These are phyloP conservation scores for Solanum verrucosum DNA, from an alignment of 257 asterid genomes.

Conservation along the genomic window DNA sequence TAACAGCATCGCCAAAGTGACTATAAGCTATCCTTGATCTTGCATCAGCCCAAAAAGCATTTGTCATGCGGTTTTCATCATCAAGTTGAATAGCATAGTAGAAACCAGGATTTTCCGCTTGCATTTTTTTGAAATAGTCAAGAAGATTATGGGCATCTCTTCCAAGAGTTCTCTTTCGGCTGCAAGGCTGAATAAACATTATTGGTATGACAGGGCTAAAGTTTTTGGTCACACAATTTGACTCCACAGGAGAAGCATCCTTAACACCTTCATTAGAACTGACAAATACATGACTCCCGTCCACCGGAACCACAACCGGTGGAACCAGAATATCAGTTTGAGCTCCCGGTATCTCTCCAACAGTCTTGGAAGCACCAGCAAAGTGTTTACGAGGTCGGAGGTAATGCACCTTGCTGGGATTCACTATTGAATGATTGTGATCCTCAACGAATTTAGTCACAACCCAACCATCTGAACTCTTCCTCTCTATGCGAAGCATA, in stretches of 20 bases:
- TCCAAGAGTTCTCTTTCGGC: constrained; percentile 55
- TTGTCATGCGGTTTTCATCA: constrained; percentile 57
- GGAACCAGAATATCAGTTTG: constrained; percentile 32
- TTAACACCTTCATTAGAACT: constrained; percentile 30
- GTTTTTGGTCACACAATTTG: constrained; percentile 24
- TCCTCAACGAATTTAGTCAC: constrained; percentile 72
- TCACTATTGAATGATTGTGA: constrained; percentile 52
- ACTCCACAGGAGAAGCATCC: constrained; percentile 30
- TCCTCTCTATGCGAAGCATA: constrained; percentile 47
- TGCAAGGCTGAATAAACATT: constrained; percentile 41
- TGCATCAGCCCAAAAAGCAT: constrained; percentile 82
- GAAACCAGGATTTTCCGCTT: constrained; percentile 72
- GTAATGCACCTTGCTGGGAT: constrained; percentile 54
- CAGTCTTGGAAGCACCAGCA: constrained; percentile 47
- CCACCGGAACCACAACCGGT: constrained; percentile 23
- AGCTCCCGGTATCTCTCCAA: constrained; percentile 25
- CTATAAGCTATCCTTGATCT: constrained; percentile 64
- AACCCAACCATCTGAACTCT: constrained; percentile 45
- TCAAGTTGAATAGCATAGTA: constrained; percentile 76
- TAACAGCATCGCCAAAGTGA: constrained; percentile 71
- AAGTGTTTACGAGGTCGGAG: constrained; percentile 57
- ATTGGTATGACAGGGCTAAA: constrained; percentile 37
- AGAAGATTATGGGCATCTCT: constrained; percentile 74
- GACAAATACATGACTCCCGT: constrained; percentile 34
- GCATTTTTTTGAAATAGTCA: constrained; percentile 65